Evolutionary conservation across 441 rosid genomes (phyloP).

Genomic region (Euphorbia celastroides): DNA sequence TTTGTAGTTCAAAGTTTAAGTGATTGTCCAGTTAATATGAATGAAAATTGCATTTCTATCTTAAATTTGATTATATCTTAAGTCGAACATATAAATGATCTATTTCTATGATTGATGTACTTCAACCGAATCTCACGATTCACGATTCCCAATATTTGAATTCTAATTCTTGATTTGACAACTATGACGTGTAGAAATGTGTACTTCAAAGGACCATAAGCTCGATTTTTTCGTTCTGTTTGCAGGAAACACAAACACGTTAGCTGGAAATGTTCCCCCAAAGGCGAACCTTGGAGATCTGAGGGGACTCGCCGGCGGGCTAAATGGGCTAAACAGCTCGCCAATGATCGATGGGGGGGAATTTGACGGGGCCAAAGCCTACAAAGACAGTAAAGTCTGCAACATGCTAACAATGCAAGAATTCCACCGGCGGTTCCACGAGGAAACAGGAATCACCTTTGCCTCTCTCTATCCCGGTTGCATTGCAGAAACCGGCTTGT

Average conservation of each 20-base stretch:
- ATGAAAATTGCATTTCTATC: no score
- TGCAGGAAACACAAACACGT: constrained; percentile 52
- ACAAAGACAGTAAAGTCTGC: constrained; percentile 75
- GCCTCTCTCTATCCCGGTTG: constrained; percentile 70
- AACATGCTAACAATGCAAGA: constrained; percentile 70
- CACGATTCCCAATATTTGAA: no score
- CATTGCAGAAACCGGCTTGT: constrained; percentile 66
- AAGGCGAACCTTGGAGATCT: constrained; percentile 60
- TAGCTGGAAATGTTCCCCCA: constrained; percentile 65
- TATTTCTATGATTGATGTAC: no score
- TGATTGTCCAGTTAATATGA: no score
- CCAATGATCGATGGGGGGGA: constrained; percentile 61
- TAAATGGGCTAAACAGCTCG: constrained; percentile 47
- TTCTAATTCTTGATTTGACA: no score
- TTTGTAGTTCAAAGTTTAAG: no score
- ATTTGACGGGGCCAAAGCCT: constrained; percentile 65
- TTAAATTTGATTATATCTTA: no score
- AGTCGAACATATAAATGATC: no score
- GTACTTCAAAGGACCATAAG: constrained; percentile 5
- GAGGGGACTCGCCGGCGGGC: constrained; percentile 58
- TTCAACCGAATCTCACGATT: no score
- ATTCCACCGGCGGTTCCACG: constrained; percentile 59
- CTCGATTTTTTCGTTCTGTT: constrained; percentile 11
- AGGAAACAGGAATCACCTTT: constrained; percentile 51
- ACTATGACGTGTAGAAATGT: no score